Percentiles rank a stretch among this genome's conserved stretches.
Evolutionary conservation across 768 basidiomycete species (phyloP).

Genomic region (Suillus occidentalis): DNA sequence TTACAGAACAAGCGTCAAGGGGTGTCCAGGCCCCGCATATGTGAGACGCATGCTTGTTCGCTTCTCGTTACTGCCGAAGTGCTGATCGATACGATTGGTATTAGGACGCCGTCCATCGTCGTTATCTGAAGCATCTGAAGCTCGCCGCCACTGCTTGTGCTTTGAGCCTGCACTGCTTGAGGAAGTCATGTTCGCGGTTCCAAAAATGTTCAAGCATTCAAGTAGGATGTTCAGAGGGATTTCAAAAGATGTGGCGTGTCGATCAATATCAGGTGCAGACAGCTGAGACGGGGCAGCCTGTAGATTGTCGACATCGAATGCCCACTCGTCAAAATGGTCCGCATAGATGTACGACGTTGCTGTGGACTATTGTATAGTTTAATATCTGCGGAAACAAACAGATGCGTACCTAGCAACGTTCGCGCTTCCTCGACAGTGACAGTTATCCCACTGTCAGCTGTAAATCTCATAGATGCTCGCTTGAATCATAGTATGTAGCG

Average conservation of each 20-base stretch:
- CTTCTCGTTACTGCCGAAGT: constrained; percentile 57
- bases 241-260: constrained; percentile 57
- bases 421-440: constrained; percentile 86
- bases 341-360: constrained; percentile 82
- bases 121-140: constrained; percentile 48
- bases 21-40: constrained; percentile 76
- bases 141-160: constrained; percentile 49
- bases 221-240: constrained; percentile 81
- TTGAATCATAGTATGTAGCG: constrained; percentile 28
- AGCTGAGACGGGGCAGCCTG: constrained; percentile 24
- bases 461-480: constrained; percentile 77
- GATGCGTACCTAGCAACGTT: constrained; percentile 66
- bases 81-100: constrained; percentile 50
- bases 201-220: constrained; percentile 93
- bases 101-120: constrained; percentile 25
- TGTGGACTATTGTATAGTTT: constrained; percentile 29
- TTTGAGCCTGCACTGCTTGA: constrained; percentile 31
- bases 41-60: constrained; percentile 84
- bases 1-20: constrained; percentile 77
- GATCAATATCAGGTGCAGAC: constrained; percentile 15
- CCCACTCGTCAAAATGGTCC: constrained; percentile 79
- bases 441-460: constrained; percentile 60
- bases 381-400: constrained; percentile 6
- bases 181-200: constrained; percentile 56
- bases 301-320: constrained; percentile 50